These are phyloP conservation scores for Allium sativum DNA, from an alignment of 106 monocot species.

Conservation along the genomic window DNA sequence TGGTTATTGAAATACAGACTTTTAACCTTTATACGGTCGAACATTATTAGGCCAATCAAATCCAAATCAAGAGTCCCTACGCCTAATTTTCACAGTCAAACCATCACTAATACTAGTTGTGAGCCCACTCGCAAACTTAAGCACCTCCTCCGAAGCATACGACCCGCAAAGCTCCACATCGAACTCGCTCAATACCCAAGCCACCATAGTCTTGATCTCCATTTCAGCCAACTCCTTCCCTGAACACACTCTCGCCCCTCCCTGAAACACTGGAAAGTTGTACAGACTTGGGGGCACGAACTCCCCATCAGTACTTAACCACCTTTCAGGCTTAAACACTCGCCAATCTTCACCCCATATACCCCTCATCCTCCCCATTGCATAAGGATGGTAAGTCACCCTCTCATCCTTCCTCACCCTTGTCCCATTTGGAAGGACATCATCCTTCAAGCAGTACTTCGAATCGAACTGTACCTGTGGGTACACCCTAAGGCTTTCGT, in stretches of 20 bases:
- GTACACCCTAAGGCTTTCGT: constrained; percentile 44
- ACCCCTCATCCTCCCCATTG: constrained; percentile 29
- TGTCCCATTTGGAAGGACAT: constrained; percentile 31
- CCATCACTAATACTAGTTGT: neutral
- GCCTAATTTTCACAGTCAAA: neutral
- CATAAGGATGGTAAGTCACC: constrained; percentile 37
- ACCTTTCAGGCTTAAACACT: constrained; percentile 17
- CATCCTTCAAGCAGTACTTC: constrained; percentile 33
- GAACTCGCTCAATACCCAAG: constrained; percentile 14
- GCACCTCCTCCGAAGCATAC: neutral
- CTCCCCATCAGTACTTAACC: constrained; percentile 1
- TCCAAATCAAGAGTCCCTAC: neutral
- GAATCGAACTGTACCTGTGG: constrained; percentile 48
- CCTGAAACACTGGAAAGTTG: constrained; percentile 13
- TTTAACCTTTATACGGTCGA: too few species aligned
- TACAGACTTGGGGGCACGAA: constrained; percentile 15
- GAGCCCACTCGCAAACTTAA: neutral
- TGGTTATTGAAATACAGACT: too few species aligned
- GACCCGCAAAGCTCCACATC: constrained; percentile 3
- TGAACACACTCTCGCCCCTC: constrained; percentile 11
- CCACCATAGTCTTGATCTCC: constrained; percentile 34
- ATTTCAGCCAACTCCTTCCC: constrained; percentile 29
- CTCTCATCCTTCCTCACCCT: constrained; percentile 9
- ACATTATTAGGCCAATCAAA: too few species aligned
- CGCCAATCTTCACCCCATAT: constrained; percentile 19